Evolutionary conservation across 768 basidiomycete species (phyloP).

Genomic region (Thelephora ganbajun): DNA sequence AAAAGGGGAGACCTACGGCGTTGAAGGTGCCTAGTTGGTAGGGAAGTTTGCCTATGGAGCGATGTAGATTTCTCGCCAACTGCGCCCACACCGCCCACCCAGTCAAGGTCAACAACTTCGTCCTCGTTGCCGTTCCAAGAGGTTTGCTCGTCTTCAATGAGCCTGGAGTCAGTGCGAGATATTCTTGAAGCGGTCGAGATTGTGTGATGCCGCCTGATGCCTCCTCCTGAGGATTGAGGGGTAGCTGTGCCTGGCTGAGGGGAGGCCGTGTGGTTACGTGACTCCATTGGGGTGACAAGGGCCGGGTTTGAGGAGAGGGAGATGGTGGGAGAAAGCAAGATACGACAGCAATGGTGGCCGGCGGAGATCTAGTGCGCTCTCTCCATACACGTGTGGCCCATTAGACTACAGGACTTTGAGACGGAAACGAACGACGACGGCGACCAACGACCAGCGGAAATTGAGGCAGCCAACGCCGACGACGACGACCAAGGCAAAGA

Average conservation of each 20-base stretch:
- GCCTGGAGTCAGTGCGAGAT: conserved; percentile 43
- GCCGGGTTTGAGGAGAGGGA: conserved; percentile 1
- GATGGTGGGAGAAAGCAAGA: conserved; percentile 1
- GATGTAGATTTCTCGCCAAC: conserved; percentile 65
- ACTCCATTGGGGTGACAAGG: too few species aligned
- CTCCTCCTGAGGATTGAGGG: conserved; percentile 22
- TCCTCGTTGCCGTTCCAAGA: conserved; percentile 51
- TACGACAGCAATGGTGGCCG: conserved; percentile 8
- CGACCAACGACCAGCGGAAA: background rate
- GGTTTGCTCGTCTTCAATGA: conserved; percentile 45
- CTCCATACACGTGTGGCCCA: background rate
- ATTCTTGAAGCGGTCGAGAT: conserved; percentile 64
- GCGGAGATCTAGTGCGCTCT: background rate
- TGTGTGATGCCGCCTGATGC: conserved; percentile 78
- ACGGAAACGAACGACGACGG: background rate
- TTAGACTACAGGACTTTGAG: background rate
- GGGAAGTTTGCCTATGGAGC: conserved; percentile 67
- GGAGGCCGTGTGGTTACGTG: conserved; percentile 19
- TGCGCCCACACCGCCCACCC: conserved; percentile 70
- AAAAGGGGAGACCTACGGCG: conserved; percentile 32
- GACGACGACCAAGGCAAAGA: conserved; percentile 9
- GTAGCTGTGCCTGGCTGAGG: conserved; percentile 27
- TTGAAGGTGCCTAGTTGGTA: conserved; percentile 62
- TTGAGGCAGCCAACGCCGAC: conserved; percentile 3
- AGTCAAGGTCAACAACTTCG: conserved; percentile 65